Evolutionary conservation across 73 alveolate species (phyloP).

Genomic region (Halteria grandinella): DNA sequence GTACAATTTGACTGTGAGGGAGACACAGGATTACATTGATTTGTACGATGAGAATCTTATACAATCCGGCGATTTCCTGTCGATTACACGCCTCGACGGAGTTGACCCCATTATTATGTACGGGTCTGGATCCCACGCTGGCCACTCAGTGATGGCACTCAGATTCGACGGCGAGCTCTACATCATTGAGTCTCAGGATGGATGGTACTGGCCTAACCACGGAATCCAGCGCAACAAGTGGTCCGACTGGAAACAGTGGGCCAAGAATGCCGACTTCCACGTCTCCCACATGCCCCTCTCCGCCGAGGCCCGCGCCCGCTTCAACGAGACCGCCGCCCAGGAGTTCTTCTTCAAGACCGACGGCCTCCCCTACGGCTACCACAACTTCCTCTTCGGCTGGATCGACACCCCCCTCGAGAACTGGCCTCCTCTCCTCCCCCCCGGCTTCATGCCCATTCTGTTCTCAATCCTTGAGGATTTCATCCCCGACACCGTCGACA

Average conservation of each 20-base stretch:
- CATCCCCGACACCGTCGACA: conserved; percentile 69
- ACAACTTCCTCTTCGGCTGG: conserved; percentile 96
- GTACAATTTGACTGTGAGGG: conserved; percentile 80
- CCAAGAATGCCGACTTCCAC: conserved; percentile 94
- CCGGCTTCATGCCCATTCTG: conserved; percentile 67
- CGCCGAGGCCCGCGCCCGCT: conserved; percentile 82
- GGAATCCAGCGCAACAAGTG: conserved; percentile 86
- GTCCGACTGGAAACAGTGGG: conserved; percentile 91
- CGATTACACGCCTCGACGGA: conserved; percentile 93
- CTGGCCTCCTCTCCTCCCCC: conserved; percentile 79
- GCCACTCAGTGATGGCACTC: conserved; percentile 89
- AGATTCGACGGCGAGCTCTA: conserved; percentile 70
- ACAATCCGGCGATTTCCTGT: conserved; percentile 90
- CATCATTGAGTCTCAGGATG: conserved; percentile 94
- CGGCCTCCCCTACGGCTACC: conserved; percentile 97
- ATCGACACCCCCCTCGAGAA: conserved; percentile 87
- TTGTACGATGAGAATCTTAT: conserved; percentile 77
- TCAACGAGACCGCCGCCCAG: conserved; percentile 83
- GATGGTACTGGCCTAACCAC: conserved; percentile 94
- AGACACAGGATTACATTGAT: conserved; percentile 41
- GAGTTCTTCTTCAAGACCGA: conserved; percentile 88
- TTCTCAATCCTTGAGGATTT: conserved; percentile 79
- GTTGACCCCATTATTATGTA: conserved; percentile 92
- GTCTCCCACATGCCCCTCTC: conserved; percentile 92
- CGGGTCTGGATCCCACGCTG: conserved; percentile 94